Evolutionary conservation across 2,329 filamentous ascomycete genomes (phyloP), one percentile per base, ranked within the genome.

Genomic region (Ascomycota sp.): DNA sequence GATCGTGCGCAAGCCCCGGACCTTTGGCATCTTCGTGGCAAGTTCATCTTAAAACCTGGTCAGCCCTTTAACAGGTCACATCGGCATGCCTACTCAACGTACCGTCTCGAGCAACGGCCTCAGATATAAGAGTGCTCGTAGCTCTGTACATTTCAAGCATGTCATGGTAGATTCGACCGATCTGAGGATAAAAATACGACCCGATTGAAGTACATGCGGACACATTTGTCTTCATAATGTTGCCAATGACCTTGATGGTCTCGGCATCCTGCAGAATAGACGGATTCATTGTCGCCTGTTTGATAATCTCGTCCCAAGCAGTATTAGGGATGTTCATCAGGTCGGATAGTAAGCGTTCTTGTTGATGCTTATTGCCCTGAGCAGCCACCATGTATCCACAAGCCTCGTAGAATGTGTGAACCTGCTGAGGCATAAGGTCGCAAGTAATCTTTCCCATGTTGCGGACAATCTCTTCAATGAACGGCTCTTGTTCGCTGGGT

Each of bases 191-290:
- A 54, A 98, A 98, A 56, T 95, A 98, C 30, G 81, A 74, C 22
- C 91, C 89, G 34, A 98, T 89, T 1, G 89, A 95, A 23, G 80
- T 81, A 53, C 89, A 98, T 23, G 89, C 89, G n/a, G 91, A 86
- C 4, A 98, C 89, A 44, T 98, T 98, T 1, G 89, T 98, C 68
- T 98, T 98, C 89, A 98, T 98, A 49, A 98, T 94, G 56, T 98
- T 98, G 40, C 89, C 89, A 37, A 98, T 85, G 40, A 98, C 75
- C 61, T 98, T 98, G 59, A 98, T 95, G 1, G 85, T 92, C 42
- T 98, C 85, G 8, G 75, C 63, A 45, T 95, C 83, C 51, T 95
- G 82, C 9, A 98, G 64, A 40, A 89, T 83, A 15, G 73, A 66
- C 0, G 89, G 82, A 47, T 94, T 75, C 36, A 76, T 65, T 32